Conservation (phyloP, 176 grass and related monocot species). For the Lolium rigidum region DNA sequence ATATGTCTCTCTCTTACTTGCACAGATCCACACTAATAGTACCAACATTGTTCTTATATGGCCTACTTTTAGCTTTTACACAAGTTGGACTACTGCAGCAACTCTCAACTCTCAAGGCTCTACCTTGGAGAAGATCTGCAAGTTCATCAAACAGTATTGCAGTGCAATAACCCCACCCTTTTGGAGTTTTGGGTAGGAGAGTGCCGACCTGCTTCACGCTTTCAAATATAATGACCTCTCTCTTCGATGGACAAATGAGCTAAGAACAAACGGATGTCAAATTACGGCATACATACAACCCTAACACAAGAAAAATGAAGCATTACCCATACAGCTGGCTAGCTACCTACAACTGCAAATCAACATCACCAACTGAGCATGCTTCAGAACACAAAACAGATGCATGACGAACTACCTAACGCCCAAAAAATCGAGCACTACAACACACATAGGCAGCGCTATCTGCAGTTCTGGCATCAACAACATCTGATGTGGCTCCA, state of each 20-base stretch:
- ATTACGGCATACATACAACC: background rate
- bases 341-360: too few species aligned
- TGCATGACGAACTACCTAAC: too few species aligned
- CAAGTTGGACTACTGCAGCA: slow-evolving; percentile 86
- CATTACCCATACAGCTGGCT: too few species aligned
- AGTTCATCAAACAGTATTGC: slow-evolving; percentile 93
- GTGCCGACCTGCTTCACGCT: slow-evolving; percentile 94
- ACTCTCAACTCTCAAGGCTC: slow-evolving; percentile 60
- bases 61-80: slow-evolving; percentile 41
- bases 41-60: background rate
- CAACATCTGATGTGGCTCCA: too few species aligned
- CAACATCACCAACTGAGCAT: too few species aligned
- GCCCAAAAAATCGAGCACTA: too few species aligned
- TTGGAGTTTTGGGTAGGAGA: slow-evolving; percentile 89
- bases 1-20: background rate
- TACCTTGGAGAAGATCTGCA: slow-evolving; percentile 84
- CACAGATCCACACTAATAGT: background rate
- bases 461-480: too few species aligned
- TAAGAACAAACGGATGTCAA: slow-evolving; percentile 36
- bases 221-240: slow-evolving; percentile 89
- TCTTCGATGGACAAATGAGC: slow-evolving; percentile 98
- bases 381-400: too few species aligned
- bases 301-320: too few species aligned
- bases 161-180: slow-evolving; percentile 98
- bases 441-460: too few species aligned